Percentiles rank a stretch among this genome's conserved stretches.
These are phyloP conservation scores for Tripterygium wilfordii DNA, from an alignment of 177 flowering plant genomes.

Conservation along the genomic window DNA sequence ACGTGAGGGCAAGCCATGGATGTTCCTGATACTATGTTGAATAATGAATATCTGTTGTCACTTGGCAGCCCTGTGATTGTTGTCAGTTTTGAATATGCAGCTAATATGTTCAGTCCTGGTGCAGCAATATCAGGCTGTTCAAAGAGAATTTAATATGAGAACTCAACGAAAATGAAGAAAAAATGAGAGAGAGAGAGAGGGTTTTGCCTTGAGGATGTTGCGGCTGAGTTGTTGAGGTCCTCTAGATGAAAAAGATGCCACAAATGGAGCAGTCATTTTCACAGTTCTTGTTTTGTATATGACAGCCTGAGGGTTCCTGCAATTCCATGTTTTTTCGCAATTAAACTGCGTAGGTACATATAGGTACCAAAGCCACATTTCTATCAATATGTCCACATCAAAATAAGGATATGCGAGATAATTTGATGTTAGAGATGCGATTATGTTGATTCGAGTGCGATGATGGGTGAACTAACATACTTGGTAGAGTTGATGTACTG, in stretches of 20 bases:
- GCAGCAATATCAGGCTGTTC: slow-evolving; percentile 62
- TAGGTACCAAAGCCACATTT: no score
- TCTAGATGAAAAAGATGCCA: slow-evolving; percentile 76
- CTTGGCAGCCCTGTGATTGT: slow-evolving; percentile 21
- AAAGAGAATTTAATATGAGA: background rate
- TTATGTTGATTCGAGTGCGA: no score
- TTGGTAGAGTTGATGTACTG: slow-evolving; percentile 55
- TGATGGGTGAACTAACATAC: slow-evolving; percentile 17
- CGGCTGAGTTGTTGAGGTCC: slow-evolving; percentile 45
- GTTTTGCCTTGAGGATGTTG: slow-evolving; percentile 64
- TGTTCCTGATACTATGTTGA: slow-evolving; percentile 49
- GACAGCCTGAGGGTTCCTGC: slow-evolving; percentile 49
- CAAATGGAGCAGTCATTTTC: slow-evolving; percentile 31
- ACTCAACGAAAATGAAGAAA: background rate
- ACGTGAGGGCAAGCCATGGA: slow-evolving; percentile 73
- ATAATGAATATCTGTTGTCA: slow-evolving; percentile 26
- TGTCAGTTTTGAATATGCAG: slow-evolving; percentile 32
- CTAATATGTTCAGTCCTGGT: slow-evolving; percentile 57
- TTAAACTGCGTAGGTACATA: no score
- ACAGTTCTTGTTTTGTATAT: slow-evolving; percentile 33
- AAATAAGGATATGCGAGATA: no score
- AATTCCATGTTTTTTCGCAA: no score
- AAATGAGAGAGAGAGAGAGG: background rate
- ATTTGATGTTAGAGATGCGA: no score
- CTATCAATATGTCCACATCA: no score